phyloP scores from a whole-genome alignment of 345 rosid genomes.

The Turnera subulata region DNA sequence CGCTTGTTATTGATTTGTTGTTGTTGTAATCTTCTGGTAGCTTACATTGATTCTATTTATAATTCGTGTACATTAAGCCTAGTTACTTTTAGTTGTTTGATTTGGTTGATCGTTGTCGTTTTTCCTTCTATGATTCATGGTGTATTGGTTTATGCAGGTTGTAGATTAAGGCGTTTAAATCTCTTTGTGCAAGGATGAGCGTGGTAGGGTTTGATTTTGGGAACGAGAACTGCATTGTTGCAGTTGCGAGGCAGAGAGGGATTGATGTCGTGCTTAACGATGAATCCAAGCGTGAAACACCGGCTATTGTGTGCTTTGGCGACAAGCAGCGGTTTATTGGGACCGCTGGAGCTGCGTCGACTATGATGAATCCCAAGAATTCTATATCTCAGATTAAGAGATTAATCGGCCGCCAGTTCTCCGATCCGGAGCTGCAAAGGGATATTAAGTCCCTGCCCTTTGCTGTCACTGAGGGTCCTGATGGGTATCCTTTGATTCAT shows the following conservation, averaged over 20 bases:
- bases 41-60: neutral
- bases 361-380: constrained; percentile 85
- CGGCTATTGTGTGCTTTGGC: constrained; percentile 80
- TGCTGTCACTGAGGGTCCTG: constrained; percentile 64
- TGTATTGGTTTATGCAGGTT: neutral
- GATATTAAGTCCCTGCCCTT: constrained; percentile 75
- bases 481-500: constrained; percentile 84
- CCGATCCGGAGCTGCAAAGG: constrained; percentile 82
- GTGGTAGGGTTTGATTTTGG: constrained; percentile 95
- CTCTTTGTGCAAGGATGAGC: constrained; percentile 53
- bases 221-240: constrained; percentile 87
- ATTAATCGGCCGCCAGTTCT: constrained; percentile 63
- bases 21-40: neutral
- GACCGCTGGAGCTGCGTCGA: constrained; percentile 92
- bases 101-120: constrained; percentile 1
- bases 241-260: constrained; percentile 94
- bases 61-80: neutral
- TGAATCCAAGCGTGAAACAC: constrained; percentile 97
- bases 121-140: neutral
- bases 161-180: neutral
- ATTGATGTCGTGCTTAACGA: constrained; percentile 94
- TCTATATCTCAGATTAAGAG: constrained; percentile 81
- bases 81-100: neutral
- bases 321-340: constrained; percentile 88
- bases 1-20: neutral